Base-by-base conservation (phyloP, 2,329 filamentous ascomycete species). In the Penicillium expansum region DNA sequence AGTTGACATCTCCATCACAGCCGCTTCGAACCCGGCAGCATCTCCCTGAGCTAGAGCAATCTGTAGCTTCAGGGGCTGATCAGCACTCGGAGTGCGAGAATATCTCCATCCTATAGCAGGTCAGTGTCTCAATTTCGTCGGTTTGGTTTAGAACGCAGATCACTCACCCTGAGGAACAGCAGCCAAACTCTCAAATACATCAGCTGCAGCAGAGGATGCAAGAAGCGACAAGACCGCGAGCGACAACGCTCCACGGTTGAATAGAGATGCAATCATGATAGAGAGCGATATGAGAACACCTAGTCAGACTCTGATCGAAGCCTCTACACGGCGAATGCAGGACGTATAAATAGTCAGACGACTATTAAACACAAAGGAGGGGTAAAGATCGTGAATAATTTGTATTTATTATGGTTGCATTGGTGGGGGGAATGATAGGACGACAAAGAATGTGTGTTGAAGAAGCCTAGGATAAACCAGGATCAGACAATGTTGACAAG, bases 1-100 rank as follows among this genome's bases (percentile, higher is more conserved):
- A 0, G 80, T 79, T 2, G 81, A 82, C 60, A 83, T 77, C 22
- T 80, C 73, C 42, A 77, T 60, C 11, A 84, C 70, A 2, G 77
- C 74, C 47, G 76, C 68, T 53, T 82, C 80, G 27, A 84, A 73
- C 29, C 68, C 67, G 8, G 61, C 62, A 22, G 64, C 61, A 57
- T 75, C 62, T 16, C 73, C 64, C 61, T 75, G 74, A 33, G 67
- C 57, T n/a, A 76, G 62, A 13, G 71, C 74, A 39, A 76, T 70
- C 50, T 71, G 69, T 16, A 74, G 62, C 22, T 67, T 69, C 43
- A 76, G 54, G 4, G 67, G 57, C 30, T 72, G 64, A 53, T 62
- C 57, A 20, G 48, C 61, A 9, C 50, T 32, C 14, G 71, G 71
- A n/a, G 59, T 65, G 29, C 63, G 63, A 14, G 66, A 66, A 56